Percentiles rank a stretch among this genome's conserved stretches.
Conservation (phyloP, 768 basidiomycete species). For the Omphalotus guepiniiformis region DNA sequence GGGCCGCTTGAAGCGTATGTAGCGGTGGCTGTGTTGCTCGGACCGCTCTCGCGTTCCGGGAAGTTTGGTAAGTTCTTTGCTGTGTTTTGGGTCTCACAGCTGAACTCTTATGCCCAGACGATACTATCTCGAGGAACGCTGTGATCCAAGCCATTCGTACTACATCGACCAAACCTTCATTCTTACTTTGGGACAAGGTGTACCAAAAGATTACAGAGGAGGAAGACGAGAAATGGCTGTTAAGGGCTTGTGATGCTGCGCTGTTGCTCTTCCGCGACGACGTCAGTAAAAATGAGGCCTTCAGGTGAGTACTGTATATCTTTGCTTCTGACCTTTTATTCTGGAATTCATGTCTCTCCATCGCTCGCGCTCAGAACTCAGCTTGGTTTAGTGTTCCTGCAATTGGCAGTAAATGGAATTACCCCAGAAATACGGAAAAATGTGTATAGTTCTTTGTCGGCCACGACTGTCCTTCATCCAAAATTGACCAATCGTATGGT, state of each 20-base stretch:
- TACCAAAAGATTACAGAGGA: constrained; percentile 64
- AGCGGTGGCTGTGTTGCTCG: constrained; percentile 62
- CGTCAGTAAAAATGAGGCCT: constrained; percentile 44
- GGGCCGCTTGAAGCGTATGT: constrained; percentile 87
- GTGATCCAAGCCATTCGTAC: constrained; percentile 41
- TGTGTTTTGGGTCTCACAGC: constrained; percentile 10
- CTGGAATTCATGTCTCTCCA: constrained; percentile 2
- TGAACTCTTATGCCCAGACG: constrained; percentile 27
- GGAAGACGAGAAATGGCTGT: constrained; percentile 72
- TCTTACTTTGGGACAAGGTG: constrained; percentile 84
- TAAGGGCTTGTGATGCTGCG: constrained; percentile 56
- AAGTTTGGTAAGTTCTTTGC: constrained; percentile 44
- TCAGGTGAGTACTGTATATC: constrained; percentile 43
- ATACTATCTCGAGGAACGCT: constrained; percentile 44
- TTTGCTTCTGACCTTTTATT: background rate
- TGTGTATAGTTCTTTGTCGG: constrained; percentile 38
- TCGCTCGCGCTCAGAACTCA: constrained; percentile 38
- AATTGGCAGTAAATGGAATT: constrained; percentile 60
- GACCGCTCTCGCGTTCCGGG: constrained; percentile 47
- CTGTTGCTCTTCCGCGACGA: constrained; percentile 45
- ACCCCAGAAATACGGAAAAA: constrained; percentile 50
- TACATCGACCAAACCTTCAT: constrained; percentile 69
- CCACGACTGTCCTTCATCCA: constrained; percentile 36
- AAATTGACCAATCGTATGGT: constrained; percentile 47
- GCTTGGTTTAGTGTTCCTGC: constrained; percentile 62